phyloP scores from a whole-genome alignment of 805 yeast species.

The Kodamaea hsintzibuensis region DNA sequence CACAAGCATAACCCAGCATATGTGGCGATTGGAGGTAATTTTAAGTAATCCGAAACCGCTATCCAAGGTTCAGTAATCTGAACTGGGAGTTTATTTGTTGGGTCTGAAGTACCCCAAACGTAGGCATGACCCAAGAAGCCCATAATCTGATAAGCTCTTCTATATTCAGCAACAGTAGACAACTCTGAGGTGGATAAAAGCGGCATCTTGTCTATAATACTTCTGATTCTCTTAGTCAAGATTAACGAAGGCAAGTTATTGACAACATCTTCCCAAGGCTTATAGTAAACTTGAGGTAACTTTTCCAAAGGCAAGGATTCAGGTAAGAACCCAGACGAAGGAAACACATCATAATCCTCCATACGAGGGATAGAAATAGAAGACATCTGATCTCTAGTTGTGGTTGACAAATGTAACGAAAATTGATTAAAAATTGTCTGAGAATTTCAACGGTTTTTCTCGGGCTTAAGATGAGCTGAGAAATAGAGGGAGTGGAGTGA shows the following conservation, averaged over 20 bases:
- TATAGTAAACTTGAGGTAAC: slow-evolving; percentile 62
- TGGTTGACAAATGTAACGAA: slow-evolving; percentile 1
- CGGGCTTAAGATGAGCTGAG: not conserved
- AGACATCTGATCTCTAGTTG: not conserved
- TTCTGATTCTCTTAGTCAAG: slow-evolving; percentile 61
- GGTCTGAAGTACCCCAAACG: slow-evolving; percentile 76
- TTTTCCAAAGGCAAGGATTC: slow-evolving; percentile 57
- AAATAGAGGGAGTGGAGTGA: not conserved
- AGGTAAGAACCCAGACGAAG: slow-evolving; percentile 78
- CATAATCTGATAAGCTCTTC: slow-evolving; percentile 80
- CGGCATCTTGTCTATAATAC: slow-evolving; percentile 64
- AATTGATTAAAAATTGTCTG: not conserved
- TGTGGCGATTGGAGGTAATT: slow-evolving; percentile 84
- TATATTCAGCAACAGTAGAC: slow-evolving; percentile 48
- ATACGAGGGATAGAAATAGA: slow-evolving; percentile 25
- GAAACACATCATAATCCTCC: slow-evolving; percentile 69
- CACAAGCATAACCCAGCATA: slow-evolving; percentile 86
- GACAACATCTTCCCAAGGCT: slow-evolving; percentile 77
- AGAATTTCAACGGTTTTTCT: not conserved
- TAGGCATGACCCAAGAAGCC: slow-evolving; percentile 87
- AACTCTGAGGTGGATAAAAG: slow-evolving; percentile 51
- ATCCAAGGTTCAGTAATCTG: slow-evolving; percentile 73
- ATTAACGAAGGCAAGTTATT: slow-evolving; percentile 71
- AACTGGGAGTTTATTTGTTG: slow-evolving; percentile 63
- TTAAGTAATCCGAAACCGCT: slow-evolving; percentile 54